A percentile compares a stretch with the other conserved stretches of the same genome.
Conservation (phyloP, 768 basidiomycete genomes). For the Serpula lacrymans region DNA sequence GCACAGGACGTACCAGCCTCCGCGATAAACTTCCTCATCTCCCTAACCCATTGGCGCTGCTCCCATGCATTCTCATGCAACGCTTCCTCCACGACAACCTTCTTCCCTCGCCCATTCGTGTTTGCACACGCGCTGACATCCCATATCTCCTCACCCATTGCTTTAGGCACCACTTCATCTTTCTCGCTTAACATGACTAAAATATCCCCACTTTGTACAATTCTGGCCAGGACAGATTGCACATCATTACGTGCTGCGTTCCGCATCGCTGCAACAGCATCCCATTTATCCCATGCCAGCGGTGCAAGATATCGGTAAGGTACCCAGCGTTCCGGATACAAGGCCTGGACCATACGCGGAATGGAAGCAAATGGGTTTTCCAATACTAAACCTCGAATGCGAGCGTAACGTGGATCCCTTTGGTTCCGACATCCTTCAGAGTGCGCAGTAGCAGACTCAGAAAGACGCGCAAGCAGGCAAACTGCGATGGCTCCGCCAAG, state of each 20-base stretch:
- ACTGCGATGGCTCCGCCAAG: slow-evolving; percentile 44
- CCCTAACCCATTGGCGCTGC: slow-evolving; percentile 25
- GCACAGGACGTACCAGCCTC: too few relatives aligned
- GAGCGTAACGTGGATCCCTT: slow-evolving; percentile 5
- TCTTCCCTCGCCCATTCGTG: slow-evolving; percentile 4
- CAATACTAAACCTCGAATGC: slow-evolving; percentile 37
- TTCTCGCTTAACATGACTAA: slow-evolving; percentile 38
- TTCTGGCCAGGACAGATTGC: slow-evolving; percentile 10
- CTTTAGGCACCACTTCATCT: slow-evolving; percentile 44
- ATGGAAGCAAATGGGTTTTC: slow-evolving; percentile 51
- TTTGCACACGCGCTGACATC: not conserved
- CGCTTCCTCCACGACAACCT: slow-evolving; percentile 28
- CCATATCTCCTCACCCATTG: slow-evolving; percentile 31
- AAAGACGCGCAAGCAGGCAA: slow-evolving; percentile 30
- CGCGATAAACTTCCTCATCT: slow-evolving; percentile 23
- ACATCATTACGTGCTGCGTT: not conserved
- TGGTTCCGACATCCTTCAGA: too few relatives aligned
- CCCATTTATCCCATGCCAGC: slow-evolving; percentile 45
- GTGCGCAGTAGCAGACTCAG: too few relatives aligned
- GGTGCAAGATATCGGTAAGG: slow-evolving; percentile 48
- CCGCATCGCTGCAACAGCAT: slow-evolving; percentile 32
- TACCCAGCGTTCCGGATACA: slow-evolving; percentile 47
- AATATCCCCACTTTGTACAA: slow-evolving; percentile 21
- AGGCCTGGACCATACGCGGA: slow-evolving; percentile 41
- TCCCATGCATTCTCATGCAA: slow-evolving; percentile 39